These are phyloP conservation scores for Isabelozyma gotoi DNA, from an alignment of 805 yeast genomes.

Conservation along the genomic window DNA sequence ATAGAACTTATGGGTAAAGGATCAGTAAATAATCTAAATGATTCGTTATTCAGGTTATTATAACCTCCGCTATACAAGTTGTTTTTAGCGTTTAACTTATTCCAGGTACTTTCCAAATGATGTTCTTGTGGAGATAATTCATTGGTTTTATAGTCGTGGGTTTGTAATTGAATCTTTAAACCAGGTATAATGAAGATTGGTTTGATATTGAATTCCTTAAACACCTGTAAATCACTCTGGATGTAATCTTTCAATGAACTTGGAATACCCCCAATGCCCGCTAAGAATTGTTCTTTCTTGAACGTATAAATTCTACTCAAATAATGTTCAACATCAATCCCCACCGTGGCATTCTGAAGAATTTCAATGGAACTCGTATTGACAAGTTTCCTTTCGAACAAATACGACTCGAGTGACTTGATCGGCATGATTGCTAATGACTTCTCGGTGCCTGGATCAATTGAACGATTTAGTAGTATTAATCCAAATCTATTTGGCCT, in stretches of 20 bases:
- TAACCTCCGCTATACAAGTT: slow-evolving; percentile 11
- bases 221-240: slow-evolving; percentile 60
- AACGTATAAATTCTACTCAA: slow-evolving; percentile 58
- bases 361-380: slow-evolving; percentile 61
- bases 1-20: slow-evolving; percentile 52
- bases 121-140: slow-evolving; percentile 39
- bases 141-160: slow-evolving; percentile 30
- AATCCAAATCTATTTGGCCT: neutral
- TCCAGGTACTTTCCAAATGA: slow-evolving; percentile 42
- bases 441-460: no score
- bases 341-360: slow-evolving; percentile 66
- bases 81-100: slow-evolving; percentile 27
- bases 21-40: slow-evolving; percentile 53
- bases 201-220: slow-evolving; percentile 62
- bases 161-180: slow-evolving; percentile 41
- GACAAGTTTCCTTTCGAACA: slow-evolving; percentile 66
- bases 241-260: slow-evolving; percentile 54
- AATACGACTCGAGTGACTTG: slow-evolving; percentile 61
- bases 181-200: slow-evolving; percentile 84
- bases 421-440: slow-evolving; percentile 34
- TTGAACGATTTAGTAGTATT: neutral
- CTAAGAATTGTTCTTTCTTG: slow-evolving; percentile 66
- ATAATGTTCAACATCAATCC: slow-evolving; percentile 84
- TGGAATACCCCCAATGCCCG: slow-evolving; percentile 84
- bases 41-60: slow-evolving; percentile 31